A percentile compares a stretch with the other conserved stretches of the same genome.
Conservation (phyloP, 148 eudicot species). For the Selenicereus undatus region DNA sequence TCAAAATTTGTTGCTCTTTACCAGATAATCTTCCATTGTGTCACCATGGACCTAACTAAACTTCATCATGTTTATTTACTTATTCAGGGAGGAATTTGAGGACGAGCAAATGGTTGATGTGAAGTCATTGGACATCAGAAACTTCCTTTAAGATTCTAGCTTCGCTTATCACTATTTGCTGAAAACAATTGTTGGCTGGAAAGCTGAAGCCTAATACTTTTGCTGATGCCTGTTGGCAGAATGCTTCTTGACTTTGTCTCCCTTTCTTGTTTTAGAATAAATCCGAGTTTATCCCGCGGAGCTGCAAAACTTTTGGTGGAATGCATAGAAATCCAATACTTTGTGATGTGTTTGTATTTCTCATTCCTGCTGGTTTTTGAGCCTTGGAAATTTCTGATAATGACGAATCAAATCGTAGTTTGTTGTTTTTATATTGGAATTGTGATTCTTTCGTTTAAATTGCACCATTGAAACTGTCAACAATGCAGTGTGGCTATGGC, state of each 20-base stretch:
- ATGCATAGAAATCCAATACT: constrained; percentile 11
- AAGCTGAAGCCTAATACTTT: constrained; percentile 15
- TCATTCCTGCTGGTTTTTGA: constrained; percentile 10
- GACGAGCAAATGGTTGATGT: constrained; percentile 84
- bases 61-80: not conserved
- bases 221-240: not conserved
- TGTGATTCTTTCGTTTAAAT: not conserved
- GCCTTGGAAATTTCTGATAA: constrained; percentile 15
- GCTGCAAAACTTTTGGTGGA: constrained; percentile 6
- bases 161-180: constrained; percentile 15
- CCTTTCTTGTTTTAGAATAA: constrained; percentile 22
- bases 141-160: constrained; percentile 54
- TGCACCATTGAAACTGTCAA: not conserved
- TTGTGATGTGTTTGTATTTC: constrained; percentile 18
- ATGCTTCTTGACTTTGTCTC: not conserved
- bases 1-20: too few species aligned
- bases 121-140: constrained; percentile 82
- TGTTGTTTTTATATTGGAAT: not conserved
- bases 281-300: constrained; percentile 12
- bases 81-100: constrained; percentile 87
- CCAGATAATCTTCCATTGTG: not conserved
- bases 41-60: not conserved
- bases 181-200: constrained; percentile 19
- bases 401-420: constrained; percentile 8
- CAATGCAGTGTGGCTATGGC: too few species aligned